phyloP scores from a whole-genome alignment of 306 rosid species.

The Pyrus communis region DNA sequence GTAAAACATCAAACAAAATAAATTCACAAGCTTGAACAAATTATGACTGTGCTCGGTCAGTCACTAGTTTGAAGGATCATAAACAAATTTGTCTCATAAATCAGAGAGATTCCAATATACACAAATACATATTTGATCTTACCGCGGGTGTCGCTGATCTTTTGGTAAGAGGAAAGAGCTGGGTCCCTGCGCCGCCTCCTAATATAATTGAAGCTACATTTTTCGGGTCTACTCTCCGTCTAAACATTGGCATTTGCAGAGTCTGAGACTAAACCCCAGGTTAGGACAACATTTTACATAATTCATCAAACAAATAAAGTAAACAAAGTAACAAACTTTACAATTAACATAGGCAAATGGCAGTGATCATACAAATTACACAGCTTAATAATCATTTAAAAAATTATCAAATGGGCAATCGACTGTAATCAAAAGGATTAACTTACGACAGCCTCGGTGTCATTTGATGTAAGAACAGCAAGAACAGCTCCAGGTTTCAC shows the following conservation, averaged over 20 bases:
- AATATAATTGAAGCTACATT: constrained; percentile 75
- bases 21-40: neutral
- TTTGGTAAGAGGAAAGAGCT: constrained; percentile 80
- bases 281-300: constrained; percentile 2
- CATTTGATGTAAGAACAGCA: constrained; percentile 56
- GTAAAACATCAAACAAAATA: neutral
- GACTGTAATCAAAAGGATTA: neutral
- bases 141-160: constrained; percentile 86
- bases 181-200: constrained; percentile 83
- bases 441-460: constrained; percentile 53
- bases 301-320: constrained; percentile 6
- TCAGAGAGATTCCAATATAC: neutral
- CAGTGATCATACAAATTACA: neutral
- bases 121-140: constrained; percentile 13
- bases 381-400: neutral
- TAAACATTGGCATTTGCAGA: constrained; percentile 48
- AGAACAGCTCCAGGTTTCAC: constrained; percentile 39
- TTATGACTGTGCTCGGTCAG: neutral
- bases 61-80: neutral
- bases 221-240: constrained; percentile 59
- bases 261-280: constrained; percentile 38
- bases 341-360: neutral
- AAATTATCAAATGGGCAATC: neutral
- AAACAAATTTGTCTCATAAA: neutral
- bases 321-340: neutral